phyloP scores from a whole-genome alignment of 495 filamentous ascomycete species.

The Hypoxylon fragiforme region DNA sequence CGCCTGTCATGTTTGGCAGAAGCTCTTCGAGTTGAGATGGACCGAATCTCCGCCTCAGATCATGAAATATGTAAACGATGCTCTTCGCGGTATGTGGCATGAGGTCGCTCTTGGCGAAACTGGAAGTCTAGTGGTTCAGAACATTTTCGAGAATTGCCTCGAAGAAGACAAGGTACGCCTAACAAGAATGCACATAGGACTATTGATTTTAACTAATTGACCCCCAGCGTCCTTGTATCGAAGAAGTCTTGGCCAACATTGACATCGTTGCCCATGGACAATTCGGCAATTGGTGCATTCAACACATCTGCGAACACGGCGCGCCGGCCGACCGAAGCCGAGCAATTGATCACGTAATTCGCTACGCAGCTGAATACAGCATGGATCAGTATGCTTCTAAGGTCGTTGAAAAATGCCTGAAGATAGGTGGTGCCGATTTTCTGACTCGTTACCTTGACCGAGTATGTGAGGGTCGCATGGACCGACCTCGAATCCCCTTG shows the following conservation, averaged over 20 bases:
- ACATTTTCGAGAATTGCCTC: conserved; percentile 98
- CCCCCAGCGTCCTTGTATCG: conserved; percentile 85
- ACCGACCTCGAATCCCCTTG: conserved; percentile 92
- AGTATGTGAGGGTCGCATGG: conserved; percentile 85
- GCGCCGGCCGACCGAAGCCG: conserved; percentile 86
- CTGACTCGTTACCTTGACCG: conserved; percentile 89
- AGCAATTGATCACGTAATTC: conserved; percentile 92
- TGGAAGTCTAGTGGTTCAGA: conserved; percentile 95
- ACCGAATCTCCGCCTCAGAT: conserved; percentile 92
- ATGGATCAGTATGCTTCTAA: conserved; percentile 99
- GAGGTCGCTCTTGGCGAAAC: conserved; percentile 97
- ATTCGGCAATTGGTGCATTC: conserved; percentile 99
- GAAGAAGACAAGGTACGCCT: conserved; percentile 90
- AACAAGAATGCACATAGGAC: neutral
- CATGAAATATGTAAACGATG: conserved; percentile 97
- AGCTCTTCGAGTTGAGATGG: conserved; percentile 98
- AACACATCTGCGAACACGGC: conserved; percentile 98
- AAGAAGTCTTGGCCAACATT: conserved; percentile 91
- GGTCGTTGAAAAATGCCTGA: conserved; percentile 97
- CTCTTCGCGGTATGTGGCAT: conserved; percentile 96
- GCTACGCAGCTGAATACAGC: conserved; percentile 91
- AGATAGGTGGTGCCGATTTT: conserved; percentile 92
- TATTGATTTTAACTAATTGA: conserved; percentile 42
- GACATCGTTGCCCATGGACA: conserved; percentile 97
- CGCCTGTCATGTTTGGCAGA: conserved; percentile 99